A percentile compares a stretch with the other conserved stretches of the same genome.
Conservation (phyloP, 2,329 filamentous ascomycete genomes). For the Aspergillus sp. region DNA sequence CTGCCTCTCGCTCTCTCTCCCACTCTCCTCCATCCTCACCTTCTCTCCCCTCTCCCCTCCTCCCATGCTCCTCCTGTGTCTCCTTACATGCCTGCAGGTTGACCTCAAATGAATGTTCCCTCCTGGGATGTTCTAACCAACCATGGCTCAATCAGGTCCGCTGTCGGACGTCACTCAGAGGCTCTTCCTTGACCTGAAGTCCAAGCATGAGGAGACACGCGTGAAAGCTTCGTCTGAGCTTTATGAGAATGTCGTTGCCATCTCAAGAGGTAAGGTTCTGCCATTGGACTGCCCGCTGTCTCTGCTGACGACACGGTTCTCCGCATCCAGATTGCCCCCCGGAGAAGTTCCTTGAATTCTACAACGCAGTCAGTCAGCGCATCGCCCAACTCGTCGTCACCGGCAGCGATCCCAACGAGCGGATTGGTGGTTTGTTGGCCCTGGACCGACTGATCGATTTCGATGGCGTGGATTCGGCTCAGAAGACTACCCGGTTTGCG, state of each 20-base stretch:
- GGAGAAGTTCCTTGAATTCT: constrained; percentile 67
- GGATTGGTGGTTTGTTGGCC: constrained; percentile 83
- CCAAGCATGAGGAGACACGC: constrained; percentile 43
- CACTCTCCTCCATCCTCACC: constrained; percentile 16
- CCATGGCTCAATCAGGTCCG: constrained; percentile 39
- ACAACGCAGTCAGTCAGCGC: constrained; percentile 55
- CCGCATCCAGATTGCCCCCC: constrained; percentile 57
- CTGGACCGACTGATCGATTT: constrained; percentile 92
- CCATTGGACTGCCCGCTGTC: neutral
- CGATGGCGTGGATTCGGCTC: constrained; percentile 83
- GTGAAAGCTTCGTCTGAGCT: constrained; percentile 42
- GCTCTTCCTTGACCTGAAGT: constrained; percentile 49
- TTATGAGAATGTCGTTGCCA: constrained; percentile 36
- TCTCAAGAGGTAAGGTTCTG: constrained; percentile 35
- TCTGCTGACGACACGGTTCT: neutral
- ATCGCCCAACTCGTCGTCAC: constrained; percentile 70
- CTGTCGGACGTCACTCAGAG: constrained; percentile 44
- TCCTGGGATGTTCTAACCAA: constrained; percentile 27
- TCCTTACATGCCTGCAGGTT: constrained; percentile 20
- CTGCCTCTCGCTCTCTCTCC: constrained; percentile 19
- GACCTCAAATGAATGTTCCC: constrained; percentile 31
- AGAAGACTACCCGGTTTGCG: constrained; percentile 90
- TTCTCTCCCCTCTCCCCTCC: constrained; percentile 13
- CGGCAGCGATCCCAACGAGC: constrained; percentile 76
- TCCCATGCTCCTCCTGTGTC: constrained; percentile 11